A percentile compares a stretch with the other conserved stretches of the same genome.
These are phyloP conservation scores for Cladorrhinum samala DNA, from an alignment of 495 filamentous ascomycete species.

Conservation along the genomic window DNA sequence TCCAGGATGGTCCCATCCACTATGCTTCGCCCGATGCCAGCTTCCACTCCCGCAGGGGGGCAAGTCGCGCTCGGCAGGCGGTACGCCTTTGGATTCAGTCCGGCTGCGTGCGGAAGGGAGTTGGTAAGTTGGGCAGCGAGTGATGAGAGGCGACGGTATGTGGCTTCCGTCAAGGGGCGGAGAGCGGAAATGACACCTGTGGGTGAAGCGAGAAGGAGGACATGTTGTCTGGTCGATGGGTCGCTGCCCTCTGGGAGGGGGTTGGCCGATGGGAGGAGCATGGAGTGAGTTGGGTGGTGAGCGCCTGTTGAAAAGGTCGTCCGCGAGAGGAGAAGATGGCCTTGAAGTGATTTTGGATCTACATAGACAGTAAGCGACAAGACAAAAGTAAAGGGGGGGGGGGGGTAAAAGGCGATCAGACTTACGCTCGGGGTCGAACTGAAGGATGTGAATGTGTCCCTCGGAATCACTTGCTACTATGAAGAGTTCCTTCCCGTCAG, in stretches of 20 bases:
- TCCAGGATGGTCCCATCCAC: conserved; percentile 47
- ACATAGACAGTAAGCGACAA: conserved; percentile 20
- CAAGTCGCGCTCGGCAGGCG: conserved; percentile 41
- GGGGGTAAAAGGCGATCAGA: conserved; percentile 8
- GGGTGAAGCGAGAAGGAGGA: conserved; percentile 62
- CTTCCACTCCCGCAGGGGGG: conserved; percentile 36
- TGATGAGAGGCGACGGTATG: conserved; percentile 78
- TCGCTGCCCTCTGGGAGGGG: conserved; percentile 15
- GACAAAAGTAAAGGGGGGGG: too few species aligned
- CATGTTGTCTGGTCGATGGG: conserved; percentile 42
- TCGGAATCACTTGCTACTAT: conserved; percentile 81
- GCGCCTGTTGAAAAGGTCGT: conserved; percentile 79
- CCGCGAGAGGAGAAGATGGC: conserved; percentile 76
- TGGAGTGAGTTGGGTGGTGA: conserved; percentile 65
- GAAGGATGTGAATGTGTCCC: conserved; percentile 76
- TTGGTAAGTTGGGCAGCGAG: conserved; percentile 73
- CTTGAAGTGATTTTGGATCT: conserved; percentile 92
- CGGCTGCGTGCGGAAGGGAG: conserved; percentile 66
- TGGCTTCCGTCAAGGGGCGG: conserved; percentile 67
- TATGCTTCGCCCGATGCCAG: conserved; percentile 42
- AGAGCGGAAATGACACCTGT: conserved; percentile 73
- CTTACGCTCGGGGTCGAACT: conserved; percentile 87
- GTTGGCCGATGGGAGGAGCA: conserved; percentile 59
- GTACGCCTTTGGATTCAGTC: conserved; percentile 76
- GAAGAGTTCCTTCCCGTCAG: conserved; percentile 74